Percentiles rank a stretch among this genome's conserved stretches.
phyloP scores from a whole-genome alignment of 139 green algal genomes.

The Chlorella sp. region DNA sequence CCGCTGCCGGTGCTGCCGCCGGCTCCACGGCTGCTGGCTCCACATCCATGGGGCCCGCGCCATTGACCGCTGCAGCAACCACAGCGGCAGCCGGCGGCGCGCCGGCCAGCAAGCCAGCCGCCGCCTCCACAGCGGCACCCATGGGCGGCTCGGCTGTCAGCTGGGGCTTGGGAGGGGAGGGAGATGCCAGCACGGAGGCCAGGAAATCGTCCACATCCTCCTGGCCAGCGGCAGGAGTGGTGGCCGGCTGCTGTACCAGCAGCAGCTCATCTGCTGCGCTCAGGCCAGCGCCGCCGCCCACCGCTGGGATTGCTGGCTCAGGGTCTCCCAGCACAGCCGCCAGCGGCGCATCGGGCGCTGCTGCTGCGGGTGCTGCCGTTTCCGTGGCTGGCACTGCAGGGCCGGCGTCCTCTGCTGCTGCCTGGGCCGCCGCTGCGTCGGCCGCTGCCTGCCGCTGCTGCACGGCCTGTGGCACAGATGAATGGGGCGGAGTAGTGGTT shows the following conservation, averaged over 20 bases:
- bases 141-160: neutral
- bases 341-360: neutral
- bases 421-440: neutral
- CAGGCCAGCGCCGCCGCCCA: neutral
- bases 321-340: neutral
- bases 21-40: neutral
- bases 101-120: neutral
- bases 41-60: neutral
- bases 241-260: neutral
- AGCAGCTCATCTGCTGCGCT: neutral
- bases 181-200: conserved; percentile 21
- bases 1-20: neutral
- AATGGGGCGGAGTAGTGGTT: no score
- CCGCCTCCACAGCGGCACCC: neutral
- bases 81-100: neutral
- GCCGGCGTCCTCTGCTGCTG: neutral
- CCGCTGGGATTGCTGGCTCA: neutral
- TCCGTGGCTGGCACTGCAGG: neutral
- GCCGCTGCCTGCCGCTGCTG: conserved; percentile 16
- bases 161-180: neutral
- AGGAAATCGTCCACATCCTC: conserved; percentile 31
- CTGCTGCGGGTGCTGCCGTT: neutral
- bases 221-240: neutral
- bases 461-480: conserved; percentile 39
- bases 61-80: neutral